Conservation (phyloP, 2,329 filamentous ascomycete species). For the Mycosphaerelloides madeirae region DNA sequence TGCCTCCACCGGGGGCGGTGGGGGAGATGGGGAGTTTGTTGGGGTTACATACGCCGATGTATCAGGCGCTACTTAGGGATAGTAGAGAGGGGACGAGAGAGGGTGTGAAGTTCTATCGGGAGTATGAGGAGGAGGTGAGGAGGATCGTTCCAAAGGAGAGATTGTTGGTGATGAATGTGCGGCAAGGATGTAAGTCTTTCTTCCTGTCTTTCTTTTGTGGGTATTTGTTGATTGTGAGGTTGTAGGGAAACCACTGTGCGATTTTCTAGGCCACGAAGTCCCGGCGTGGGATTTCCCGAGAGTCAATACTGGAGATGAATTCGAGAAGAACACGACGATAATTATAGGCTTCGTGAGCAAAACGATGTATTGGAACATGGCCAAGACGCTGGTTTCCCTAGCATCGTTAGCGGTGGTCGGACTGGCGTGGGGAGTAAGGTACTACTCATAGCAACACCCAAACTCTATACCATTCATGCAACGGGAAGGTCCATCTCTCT, state of each 20-base stretch:
- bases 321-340: neutral
- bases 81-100: constrained; percentile 5
- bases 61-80: constrained; percentile 2
- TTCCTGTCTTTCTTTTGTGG: neutral
- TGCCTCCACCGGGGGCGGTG: neutral
- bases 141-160: constrained; percentile 10
- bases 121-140: constrained; percentile 6
- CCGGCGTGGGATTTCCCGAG: constrained; percentile 8
- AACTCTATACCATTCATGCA: too few species aligned
- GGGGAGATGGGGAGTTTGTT: neutral
- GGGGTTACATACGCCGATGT: constrained; percentile 1
- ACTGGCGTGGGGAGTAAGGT: neutral
- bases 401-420: neutral
- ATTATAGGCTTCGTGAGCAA: neutral
- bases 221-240: neutral
- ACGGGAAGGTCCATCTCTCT: constrained; percentile 2
- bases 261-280: constrained; percentile 3
- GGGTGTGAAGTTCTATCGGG: constrained; percentile 3
- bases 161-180: constrained; percentile 13
- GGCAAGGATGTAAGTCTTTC: constrained; percentile 7
- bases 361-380: constrained; percentile 4
- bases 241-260: constrained; percentile 9
- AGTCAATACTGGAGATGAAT: constrained; percentile 9
- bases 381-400: constrained; percentile 1
- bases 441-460: too few species aligned